Evolutionary conservation across 495 filamentous ascomycete genomes (phyloP).

Genomic region (Neohortaea acidophila): DNA sequence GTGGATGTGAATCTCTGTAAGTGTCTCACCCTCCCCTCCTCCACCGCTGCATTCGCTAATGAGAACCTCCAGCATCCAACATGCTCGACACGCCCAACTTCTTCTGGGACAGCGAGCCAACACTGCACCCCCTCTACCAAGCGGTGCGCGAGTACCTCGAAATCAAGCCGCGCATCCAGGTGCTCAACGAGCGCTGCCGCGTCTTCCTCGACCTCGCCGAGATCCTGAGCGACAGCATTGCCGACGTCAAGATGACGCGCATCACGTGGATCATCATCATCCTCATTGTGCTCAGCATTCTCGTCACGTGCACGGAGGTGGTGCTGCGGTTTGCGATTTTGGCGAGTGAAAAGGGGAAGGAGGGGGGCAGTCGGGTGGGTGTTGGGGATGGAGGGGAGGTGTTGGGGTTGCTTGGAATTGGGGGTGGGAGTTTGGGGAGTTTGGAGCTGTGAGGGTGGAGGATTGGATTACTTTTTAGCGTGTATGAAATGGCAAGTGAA

Average conservation of each 20-base stretch:
- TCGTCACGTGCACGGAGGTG: conserved; percentile 82
- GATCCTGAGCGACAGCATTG: conserved; percentile 81
- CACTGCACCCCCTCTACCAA: conserved; percentile 81
- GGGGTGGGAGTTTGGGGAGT: too few species aligned
- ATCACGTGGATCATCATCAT: conserved; percentile 98
- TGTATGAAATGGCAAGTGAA: too few species aligned
- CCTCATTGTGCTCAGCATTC: conserved; percentile 76
- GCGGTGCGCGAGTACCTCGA: conserved; percentile 96
- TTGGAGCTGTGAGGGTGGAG: too few species aligned
- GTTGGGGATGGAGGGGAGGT: conserved; percentile 47
- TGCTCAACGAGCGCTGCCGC: conserved; percentile 88
- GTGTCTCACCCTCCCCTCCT: conserved; percentile 19
- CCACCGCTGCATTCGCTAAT: conserved; percentile 4
- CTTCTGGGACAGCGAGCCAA: conserved; percentile 97
- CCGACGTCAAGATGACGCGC: conserved; percentile 81
- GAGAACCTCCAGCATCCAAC: conserved; percentile 57
- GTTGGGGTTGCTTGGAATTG: too few species aligned
- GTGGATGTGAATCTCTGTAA: conserved; percentile 97
- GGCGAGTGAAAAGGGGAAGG: conserved; percentile 33
- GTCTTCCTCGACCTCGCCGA: conserved; percentile 95
- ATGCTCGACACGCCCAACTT: conserved; percentile 96
- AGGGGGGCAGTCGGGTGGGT: too few species aligned
- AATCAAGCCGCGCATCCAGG: conserved; percentile 84
- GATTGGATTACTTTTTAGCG: too few species aligned
- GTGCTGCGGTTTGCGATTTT: conserved; percentile 74